Percentiles rank a stretch among this genome's conserved stretches.
Conservation (phyloP, 441 rosid genomes). For the Bruguiera hainesii region DNA sequence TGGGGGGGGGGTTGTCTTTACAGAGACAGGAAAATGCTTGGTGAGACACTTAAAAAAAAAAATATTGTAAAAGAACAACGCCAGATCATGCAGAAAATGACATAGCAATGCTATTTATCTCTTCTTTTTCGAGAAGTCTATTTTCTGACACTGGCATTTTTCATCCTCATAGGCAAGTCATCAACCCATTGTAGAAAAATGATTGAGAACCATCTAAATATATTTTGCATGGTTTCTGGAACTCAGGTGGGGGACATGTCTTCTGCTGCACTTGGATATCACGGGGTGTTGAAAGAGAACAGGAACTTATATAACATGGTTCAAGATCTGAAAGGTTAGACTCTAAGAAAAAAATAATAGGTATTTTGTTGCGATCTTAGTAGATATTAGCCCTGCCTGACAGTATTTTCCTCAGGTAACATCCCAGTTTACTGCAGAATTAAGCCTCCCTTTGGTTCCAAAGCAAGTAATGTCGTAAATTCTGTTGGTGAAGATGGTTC, state of each 20-base stretch:
- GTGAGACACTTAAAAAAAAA: too few relatives aligned
- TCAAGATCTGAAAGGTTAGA: constrained; percentile 89
- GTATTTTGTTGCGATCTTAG: background rate
- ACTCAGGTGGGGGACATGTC: constrained; percentile 77
- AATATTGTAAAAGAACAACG: too few relatives aligned
- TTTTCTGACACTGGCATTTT: too few relatives aligned
- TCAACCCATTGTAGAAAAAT: too few relatives aligned
- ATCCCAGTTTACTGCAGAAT: constrained; percentile 92
- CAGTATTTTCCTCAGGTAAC: constrained; percentile 47
- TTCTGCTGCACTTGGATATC: constrained; percentile 73
- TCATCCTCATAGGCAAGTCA: too few relatives aligned
- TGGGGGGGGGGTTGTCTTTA: too few relatives aligned
- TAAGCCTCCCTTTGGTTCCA: constrained; percentile 50
- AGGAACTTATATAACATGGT: constrained; percentile 80
- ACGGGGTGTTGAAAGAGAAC: constrained; percentile 83
- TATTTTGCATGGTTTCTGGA: constrained; percentile 38
- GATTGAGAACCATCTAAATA: background rate
- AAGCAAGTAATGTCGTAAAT: constrained; percentile 47
- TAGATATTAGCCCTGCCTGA: constrained; percentile 9
- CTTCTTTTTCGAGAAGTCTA: too few relatives aligned
- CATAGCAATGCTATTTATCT: too few relatives aligned
- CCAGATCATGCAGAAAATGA: too few relatives aligned
- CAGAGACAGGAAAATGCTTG: too few relatives aligned
- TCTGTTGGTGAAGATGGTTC: constrained; percentile 75
- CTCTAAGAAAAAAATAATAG: background rate